Base-by-base conservation (phyloP, 805 yeast species). In the Candida nonsorbophila region DNA sequence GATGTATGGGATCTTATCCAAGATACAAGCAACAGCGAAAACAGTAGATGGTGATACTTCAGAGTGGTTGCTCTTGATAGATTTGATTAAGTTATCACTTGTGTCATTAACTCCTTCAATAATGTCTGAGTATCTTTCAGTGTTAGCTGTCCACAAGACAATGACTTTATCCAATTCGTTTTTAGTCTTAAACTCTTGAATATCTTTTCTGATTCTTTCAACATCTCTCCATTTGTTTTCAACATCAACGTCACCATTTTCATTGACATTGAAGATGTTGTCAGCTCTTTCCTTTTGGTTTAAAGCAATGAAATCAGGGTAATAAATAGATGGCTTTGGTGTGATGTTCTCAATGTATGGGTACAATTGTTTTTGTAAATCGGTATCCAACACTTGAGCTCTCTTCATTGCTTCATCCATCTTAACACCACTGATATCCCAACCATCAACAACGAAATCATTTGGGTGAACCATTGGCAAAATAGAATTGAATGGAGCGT, bases 71-170 rank as follows among this genome's bases (percentile, higher is more conserved):
- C 55, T 55, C 62, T 85, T 86, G 57, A 88, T 77, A 12, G 95
- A 54, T 28, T 68, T 60, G 42, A 88, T 43, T 51, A 88, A 65
- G 60, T 84, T 83, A 22, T 83, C 94, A 29, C 86, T 78, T 16
- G 90, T 84, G 57, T 88, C 97, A 53, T 88, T 87, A 41, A 90
- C 85, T 36, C 94, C 92, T 4, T 69, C 65, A 24, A 78, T 60
- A 24, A 90, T 51, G 22, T 83, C 88, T 24, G 94, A 76, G 55
- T 82, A 87, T 55, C 97, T 79, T 67, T 88, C 97, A 32, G 97
- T 88, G 66, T 88, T 90, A 33, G 97, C 97, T 25, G 96, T 87
- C 97, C 97, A 88, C 51, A 88, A 69, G 26, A 90, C 84, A 51
- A 88, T 77, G 32, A 90, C 94, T 55, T 81, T 83, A 58, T 88